phyloP scores from a whole-genome alignment of 148 eudicot species.

The Amaranthus hypochondriacus region DNA sequence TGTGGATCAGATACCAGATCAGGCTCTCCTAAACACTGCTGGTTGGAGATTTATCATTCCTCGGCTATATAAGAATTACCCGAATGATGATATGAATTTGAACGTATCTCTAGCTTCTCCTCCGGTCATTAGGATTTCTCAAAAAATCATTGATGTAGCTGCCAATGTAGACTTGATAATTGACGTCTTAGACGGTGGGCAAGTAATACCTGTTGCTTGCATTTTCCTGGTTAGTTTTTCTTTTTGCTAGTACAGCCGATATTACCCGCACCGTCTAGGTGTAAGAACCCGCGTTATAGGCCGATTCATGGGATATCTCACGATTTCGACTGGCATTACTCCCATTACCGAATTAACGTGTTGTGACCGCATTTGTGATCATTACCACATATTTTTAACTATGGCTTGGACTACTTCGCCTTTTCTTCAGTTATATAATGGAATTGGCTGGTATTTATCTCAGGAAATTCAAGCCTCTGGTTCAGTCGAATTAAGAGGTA shows the following conservation, averaged over 20 bases:
- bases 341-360: too few relatives aligned
- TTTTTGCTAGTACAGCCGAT: too few relatives aligned
- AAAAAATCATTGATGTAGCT: conserved; percentile 39
- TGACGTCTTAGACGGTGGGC: conserved; percentile 48
- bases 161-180: conserved; percentile 51
- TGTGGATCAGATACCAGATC: conserved; percentile 65
- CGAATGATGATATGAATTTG: conserved; percentile 65
- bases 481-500: conserved; percentile 46
- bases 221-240: conserved; percentile 57
- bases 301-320: too few relatives aligned
- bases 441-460: conserved; percentile 14
- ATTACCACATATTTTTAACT: not conserved
- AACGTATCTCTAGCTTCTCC: conserved; percentile 61
- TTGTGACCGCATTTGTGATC: too few relatives aligned
- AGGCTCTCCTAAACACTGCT: conserved; percentile 65
- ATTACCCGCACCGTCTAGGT: too few relatives aligned
- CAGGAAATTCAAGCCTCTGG: conserved; percentile 68
- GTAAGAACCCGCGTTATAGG: too few relatives aligned
- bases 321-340: too few relatives aligned
- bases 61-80: conserved; percentile 68
- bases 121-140: conserved; percentile 42
- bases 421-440: not conserved
- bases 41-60: conserved; percentile 86
- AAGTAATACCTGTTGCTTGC: conserved; percentile 57
- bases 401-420: not conserved